Conservation (phyloP, 2,329 filamentous ascomycete species). For the Samsoniella hepiali region DNA sequence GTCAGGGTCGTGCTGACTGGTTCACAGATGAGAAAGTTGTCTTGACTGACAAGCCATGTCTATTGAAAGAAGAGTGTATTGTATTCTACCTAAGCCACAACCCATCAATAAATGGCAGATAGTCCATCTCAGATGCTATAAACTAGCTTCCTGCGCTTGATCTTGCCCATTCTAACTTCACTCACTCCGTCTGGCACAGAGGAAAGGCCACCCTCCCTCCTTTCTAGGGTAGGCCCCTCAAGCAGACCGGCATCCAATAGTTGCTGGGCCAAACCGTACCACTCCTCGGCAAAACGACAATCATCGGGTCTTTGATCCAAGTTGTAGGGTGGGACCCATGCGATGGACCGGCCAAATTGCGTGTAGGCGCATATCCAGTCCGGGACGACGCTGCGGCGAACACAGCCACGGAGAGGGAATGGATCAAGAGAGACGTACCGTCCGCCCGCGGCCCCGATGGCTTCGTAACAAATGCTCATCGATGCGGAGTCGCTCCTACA, state of each 20-base stretch:
- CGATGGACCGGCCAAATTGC: background rate
- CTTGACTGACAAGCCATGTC: too few species aligned
- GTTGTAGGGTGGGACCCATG: background rate
- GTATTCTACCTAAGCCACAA: too few species aligned
- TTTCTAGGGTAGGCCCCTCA: background rate
- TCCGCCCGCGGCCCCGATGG: background rate
- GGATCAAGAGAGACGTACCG: background rate
- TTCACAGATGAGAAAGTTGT: too few species aligned
- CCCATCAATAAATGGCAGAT: background rate
- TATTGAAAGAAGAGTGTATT: too few species aligned
- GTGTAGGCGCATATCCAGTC: background rate
- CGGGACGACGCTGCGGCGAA: background rate
- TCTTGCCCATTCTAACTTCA: background rate
- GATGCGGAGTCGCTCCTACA: conserved; percentile 21
- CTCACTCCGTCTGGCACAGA: background rate
- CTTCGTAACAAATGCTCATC: conserved; percentile 21
- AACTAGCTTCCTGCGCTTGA: background rate
- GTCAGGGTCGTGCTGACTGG: too few species aligned
- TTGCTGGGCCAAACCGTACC: background rate
- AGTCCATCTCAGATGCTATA: background rate
- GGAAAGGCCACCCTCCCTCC: background rate
- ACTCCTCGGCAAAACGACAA: background rate
- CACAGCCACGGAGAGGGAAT: background rate
- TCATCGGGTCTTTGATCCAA: background rate
- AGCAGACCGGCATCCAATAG: background rate